Base-by-base conservation (phyloP, 1,284 basidiomycete genomes). In the Naganishia sp. region DNA sequence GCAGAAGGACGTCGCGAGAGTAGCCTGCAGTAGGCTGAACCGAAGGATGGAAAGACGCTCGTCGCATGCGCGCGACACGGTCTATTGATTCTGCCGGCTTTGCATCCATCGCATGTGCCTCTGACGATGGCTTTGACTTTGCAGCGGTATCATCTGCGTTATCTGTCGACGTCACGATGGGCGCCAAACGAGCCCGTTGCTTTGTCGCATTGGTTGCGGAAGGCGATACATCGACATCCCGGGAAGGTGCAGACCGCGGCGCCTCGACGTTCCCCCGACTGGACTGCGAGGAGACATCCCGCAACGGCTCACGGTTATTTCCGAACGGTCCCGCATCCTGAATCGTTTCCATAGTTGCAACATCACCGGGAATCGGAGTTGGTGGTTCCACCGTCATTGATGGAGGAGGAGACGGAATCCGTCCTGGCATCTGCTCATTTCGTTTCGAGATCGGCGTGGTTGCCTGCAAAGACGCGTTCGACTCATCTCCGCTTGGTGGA, bases 1-100 rank as follows among this genome's bases (percentile, higher is more conserved):
- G 68, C 2, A 94, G 81, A 6, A 94, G 82, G 1, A 90, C 85
- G 73, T 94, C 91, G 7, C 78, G 72, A 2, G 79, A 79, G 69
- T 80, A 80, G 10, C 78, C 74, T 0, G 77, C 79, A 41, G 74
- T 74, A 50, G 78, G 71, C 41, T 61, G 58, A 1, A 76, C 74
- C 3, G 76, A 77, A 11, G 77, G 77, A 45, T 76, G 73, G 69
- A 80, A 79, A 3, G 79, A 79, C 11, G 75, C 75, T 35, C 79
- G 69, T 32, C 79, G 50, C 13, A 61, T 39, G 49, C 65, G 52
- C 35, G 60, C 31, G 56, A 52, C 35, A 56, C 65, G 53, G 58
- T 57, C 32, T 42, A 54, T 7, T 64, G 51, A 49, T 45, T 21
- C 46, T 31, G 13, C 28, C 15, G 45, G 54, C 23, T 42, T 31